Evolutionary conservation across 345 rosid species (phyloP).

Genomic region (Bretschneidera sinensis): DNA sequence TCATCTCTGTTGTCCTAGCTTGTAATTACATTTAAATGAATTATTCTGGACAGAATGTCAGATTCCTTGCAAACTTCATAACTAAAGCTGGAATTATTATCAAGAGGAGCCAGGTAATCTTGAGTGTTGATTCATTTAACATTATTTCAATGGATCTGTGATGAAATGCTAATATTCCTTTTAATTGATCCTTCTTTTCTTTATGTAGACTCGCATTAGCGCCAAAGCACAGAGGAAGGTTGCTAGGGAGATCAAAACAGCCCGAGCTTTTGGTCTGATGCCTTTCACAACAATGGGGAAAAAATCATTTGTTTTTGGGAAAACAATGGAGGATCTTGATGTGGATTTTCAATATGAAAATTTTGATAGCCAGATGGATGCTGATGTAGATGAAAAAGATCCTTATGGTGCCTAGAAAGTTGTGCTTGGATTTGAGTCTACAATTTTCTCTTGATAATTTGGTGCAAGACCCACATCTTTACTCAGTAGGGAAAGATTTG

Average conservation of each 20-base stretch:
- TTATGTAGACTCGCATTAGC: constrained; percentile 67
- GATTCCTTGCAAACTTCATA: constrained; percentile 77
- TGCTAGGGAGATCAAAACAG: constrained; percentile 93
- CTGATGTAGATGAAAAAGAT: constrained; percentile 20
- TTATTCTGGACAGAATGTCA: constrained; percentile 62
- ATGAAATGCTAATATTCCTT: not conserved
- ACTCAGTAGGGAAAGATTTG: not conserved
- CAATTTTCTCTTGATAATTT: not conserved
- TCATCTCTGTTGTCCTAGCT: not conserved
- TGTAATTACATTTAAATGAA: not conserved
- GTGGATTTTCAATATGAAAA: constrained; percentile 48
- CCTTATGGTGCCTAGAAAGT: not conserved
- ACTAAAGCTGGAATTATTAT: constrained; percentile 81
- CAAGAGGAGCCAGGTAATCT: constrained; percentile 67
- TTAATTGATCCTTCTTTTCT: not conserved
- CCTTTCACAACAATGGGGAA: constrained; percentile 97
- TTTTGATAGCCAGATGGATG: constrained; percentile 19
- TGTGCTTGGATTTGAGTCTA: not conserved
- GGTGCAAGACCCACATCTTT: not conserved
- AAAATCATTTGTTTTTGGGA: constrained; percentile 59
- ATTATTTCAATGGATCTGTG: not conserved
- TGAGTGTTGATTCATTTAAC: not conserved
- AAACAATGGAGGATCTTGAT: constrained; percentile 57
- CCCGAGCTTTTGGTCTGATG: constrained; percentile 87
- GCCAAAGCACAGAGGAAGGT: constrained; percentile 92